Conservation (phyloP, 306 rosid genomes). For the Trifolium fragiferum region DNA sequence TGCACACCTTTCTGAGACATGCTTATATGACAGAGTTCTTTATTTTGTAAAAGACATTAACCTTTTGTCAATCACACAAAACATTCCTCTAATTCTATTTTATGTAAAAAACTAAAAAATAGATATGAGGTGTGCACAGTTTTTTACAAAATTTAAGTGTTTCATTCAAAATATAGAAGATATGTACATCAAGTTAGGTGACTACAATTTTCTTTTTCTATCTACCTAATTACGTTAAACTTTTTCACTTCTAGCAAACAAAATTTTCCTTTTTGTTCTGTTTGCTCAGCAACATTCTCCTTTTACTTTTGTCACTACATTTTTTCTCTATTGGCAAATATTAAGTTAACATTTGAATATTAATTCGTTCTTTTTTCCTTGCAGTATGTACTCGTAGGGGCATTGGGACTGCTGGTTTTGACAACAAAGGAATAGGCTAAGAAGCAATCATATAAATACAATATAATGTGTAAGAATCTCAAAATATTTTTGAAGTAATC, state of each 20-base stretch:
- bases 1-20: not conserved
- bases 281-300: not conserved
- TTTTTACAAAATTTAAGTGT: too few species aligned
- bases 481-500: not conserved
- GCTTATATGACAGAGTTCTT: too few species aligned
- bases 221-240: too few species aligned
- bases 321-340: not conserved
- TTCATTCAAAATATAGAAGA: too few species aligned
- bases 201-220: too few species aligned
- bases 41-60: not conserved
- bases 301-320: not conserved
- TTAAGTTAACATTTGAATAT: slow-evolving; percentile 15
- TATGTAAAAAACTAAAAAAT: too few species aligned
- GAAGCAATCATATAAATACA: slow-evolving; percentile 3
- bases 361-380: slow-evolving; percentile 33
- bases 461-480: slow-evolving; percentile 14
- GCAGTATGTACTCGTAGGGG: slow-evolving; percentile 82
- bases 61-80: too few species aligned
- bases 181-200: too few species aligned
- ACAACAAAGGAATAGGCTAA: slow-evolving; percentile 68
- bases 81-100: too few species aligned
- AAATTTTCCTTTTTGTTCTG: not conserved
- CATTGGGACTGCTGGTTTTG: slow-evolving; percentile 79
- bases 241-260: too few species aligned
- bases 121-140: too few species aligned